Evolutionary conservation across 495 filamentous ascomycete genomes (phyloP).

Genomic region (Podospora tetraspora): DNA sequence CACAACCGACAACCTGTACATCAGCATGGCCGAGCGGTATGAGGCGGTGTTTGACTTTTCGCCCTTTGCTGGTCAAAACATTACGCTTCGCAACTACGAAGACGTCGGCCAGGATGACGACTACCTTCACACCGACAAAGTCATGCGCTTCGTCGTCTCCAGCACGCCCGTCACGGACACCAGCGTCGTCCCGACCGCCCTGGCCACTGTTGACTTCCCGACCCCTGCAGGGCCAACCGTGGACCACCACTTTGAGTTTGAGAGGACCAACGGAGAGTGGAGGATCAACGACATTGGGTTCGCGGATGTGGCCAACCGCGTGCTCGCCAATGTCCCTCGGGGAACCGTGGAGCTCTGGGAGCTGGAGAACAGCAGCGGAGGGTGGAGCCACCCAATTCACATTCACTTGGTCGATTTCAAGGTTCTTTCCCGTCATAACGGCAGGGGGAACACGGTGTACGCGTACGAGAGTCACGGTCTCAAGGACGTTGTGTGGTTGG

Average conservation of each 20-base stretch:
- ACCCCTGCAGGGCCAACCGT: constrained; percentile 19
- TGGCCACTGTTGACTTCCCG: constrained; percentile 18
- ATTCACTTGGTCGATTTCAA: constrained; percentile 57
- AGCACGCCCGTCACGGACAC: constrained; percentile 27
- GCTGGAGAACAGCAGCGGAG: constrained; percentile 42
- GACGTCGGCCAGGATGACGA: constrained; percentile 41
- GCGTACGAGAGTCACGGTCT: constrained; percentile 46
- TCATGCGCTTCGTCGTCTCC: constrained; percentile 51
- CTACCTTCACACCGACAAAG: constrained; percentile 45
- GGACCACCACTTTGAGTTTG: constrained; percentile 40
- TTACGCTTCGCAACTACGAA: constrained; percentile 43
- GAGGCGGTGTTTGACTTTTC: constrained; percentile 53
- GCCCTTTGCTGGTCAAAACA: constrained; percentile 40
- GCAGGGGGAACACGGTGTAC: constrained; percentile 31
- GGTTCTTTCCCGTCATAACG: constrained; percentile 37
- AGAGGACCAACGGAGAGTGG: constrained; percentile 39
- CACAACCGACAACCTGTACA: constrained; percentile 31
- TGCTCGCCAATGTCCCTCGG: constrained; percentile 44
- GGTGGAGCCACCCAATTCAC: constrained; percentile 52
- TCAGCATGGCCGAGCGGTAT: constrained; percentile 52
- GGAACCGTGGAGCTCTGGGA: constrained; percentile 49
- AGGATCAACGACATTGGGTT: constrained; percentile 51
- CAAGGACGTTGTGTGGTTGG: constrained; percentile 51
- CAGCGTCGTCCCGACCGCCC: constrained; percentile 10
- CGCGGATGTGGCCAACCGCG: constrained; percentile 45